Evolutionary conservation across 495 filamentous ascomycete genomes (phyloP).

Genomic region (Xylaria bambusicola): DNA sequence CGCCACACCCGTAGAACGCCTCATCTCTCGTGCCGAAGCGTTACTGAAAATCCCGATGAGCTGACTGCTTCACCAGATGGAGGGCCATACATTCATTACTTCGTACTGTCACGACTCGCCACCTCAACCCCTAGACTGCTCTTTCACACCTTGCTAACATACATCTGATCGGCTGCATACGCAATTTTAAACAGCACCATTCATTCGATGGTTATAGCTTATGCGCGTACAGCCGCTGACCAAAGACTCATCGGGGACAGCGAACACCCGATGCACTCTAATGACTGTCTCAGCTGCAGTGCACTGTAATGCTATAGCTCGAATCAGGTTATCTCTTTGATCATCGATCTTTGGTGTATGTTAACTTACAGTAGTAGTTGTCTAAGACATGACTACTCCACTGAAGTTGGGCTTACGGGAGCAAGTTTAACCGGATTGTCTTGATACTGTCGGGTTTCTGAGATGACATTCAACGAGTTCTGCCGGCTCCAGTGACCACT

Average conservation of each 20-base stretch:
- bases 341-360: background rate
- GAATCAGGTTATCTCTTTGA: constrained; percentile 3
- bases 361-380: background rate
- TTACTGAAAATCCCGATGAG: constrained; percentile 3
- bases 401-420: background rate
- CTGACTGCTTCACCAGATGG: constrained; percentile 2
- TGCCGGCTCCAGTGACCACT: no score
- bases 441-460: background rate
- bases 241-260: background rate
- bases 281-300: constrained; percentile 1
- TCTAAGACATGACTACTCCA: constrained; percentile 1
- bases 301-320: constrained; percentile 1
- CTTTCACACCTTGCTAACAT: background rate
- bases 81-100: background rate
- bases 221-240: background rate
- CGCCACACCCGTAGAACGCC: constrained; percentile 16
- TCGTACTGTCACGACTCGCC: background rate
- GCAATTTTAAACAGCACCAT: background rate
- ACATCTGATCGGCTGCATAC: background rate
- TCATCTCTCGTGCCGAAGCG: background rate
- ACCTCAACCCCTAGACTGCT: background rate
- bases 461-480: background rate
- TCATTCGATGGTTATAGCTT: background rate
- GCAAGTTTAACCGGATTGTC: background rate
- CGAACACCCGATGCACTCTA: background rate